phyloP scores from a whole-genome alignment of 257 asterid genomes.

The Knoxia roxburghii region DNA sequence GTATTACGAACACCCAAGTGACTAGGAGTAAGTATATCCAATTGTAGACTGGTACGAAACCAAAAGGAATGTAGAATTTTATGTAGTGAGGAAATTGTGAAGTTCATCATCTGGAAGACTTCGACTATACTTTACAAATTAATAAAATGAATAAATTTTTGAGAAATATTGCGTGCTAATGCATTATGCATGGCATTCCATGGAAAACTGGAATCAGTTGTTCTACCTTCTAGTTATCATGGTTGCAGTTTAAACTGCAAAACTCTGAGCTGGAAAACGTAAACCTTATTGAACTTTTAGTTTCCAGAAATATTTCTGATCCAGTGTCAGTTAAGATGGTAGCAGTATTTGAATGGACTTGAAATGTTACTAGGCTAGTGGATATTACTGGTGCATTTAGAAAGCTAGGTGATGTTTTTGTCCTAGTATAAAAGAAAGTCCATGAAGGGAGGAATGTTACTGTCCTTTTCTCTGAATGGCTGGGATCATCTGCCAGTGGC shows the following conservation, averaged over 20 bases:
- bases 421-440: neutral
- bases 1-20: constrained; percentile 61
- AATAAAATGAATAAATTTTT: neutral
- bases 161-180: neutral
- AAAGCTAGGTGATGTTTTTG: neutral
- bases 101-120: neutral
- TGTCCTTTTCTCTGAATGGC: neutral
- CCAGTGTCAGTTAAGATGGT: neutral
- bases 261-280: neutral
- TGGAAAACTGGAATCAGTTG: neutral
- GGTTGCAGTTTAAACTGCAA: neutral
- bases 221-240: neutral
- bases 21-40: constrained; percentile 67
- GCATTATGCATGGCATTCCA: neutral
- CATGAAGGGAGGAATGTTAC: neutral
- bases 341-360: neutral
- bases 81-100: constrained; percentile 6
- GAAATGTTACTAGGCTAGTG: neutral
- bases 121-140: neutral
- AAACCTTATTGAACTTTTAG: neutral
- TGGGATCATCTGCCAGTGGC: neutral
- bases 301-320: neutral
- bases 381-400: neutral
- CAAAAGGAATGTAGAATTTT: constrained; percentile 6
- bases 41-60: constrained; percentile 24